Evolutionary conservation across 2,329 filamentous ascomycete genomes (phyloP), one percentile per base, ranked within the genome.

Genomic region (Alternaria sp.): DNA sequence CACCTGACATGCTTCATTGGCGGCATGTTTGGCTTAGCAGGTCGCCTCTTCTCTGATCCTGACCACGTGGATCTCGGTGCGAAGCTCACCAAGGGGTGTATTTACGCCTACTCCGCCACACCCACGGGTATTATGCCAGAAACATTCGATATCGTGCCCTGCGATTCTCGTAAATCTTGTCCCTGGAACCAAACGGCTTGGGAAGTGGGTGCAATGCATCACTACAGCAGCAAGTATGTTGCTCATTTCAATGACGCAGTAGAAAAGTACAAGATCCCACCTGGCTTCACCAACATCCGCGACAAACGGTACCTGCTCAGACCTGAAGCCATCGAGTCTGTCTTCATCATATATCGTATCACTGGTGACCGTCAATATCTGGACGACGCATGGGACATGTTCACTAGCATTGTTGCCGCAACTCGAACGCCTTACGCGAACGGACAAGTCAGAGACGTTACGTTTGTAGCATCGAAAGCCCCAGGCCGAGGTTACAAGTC

Each of bases 61-160:
- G 74, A 76, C 11, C 85, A 89, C 66, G 77, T 89, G 61, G 80
- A 83, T 2, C 81, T 89, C 41, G 87, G 85, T 22, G 80, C 81
- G 50, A 85, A 87, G 69, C 79, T 89, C 27, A 88, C 86, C 0
- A 83, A 87, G 60, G 87, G 86, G 16, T 89, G 87, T 70, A 83
- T 89, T 27, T 89, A 85, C 83, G 83, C 86, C 7, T 89, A 89
- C 70, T 79, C 84, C 54, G 78, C 82, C 5, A 84, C 85, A 46
- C 82, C 83, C 3, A 81, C 84, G 0, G 86, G 87, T 1, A 83
- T 89, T 59, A 89, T 89, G 86, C 86, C 87, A 0, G 87, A 89
- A 67, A 76, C 79, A 27, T 87, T 87, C 70, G 71, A 81, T 27
- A 76, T 86, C 56, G 64, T 85, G 3, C 80, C 85, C 2, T 89